Evolutionary conservation across 768 basidiomycete species (phyloP).

Genomic region (Psilocybe azurescens): DNA sequence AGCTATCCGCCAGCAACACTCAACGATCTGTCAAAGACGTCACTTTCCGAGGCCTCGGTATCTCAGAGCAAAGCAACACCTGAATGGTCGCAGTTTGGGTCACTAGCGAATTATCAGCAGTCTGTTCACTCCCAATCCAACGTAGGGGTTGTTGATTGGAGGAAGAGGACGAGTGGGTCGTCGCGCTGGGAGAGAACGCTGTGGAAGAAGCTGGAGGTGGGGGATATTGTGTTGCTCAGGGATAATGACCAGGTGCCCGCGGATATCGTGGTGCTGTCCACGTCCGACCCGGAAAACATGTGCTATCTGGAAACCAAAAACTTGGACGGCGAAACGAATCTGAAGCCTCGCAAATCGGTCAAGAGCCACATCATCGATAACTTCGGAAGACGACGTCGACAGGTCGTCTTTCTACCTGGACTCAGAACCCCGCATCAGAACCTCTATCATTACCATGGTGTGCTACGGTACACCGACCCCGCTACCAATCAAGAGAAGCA

Average conservation of each 20-base stretch:
- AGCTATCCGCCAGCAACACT: slow-evolving; percentile 61
- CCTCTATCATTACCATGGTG: slow-evolving; percentile 88
- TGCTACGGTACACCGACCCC: slow-evolving; percentile 74
- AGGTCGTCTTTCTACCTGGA: slow-evolving; percentile 88
- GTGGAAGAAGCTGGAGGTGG: slow-evolving; percentile 99
- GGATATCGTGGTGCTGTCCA: slow-evolving; percentile 91
- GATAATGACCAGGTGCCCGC: slow-evolving; percentile 98
- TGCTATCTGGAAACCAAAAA: slow-evolving; percentile 99
- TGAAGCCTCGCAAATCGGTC: slow-evolving; percentile 84
- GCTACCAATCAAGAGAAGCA: slow-evolving; percentile 55
- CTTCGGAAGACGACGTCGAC: slow-evolving; percentile 89
- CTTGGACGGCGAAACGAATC: slow-evolving; percentile 95
- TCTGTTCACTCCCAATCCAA: slow-evolving; percentile 61
- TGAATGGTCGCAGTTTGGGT: slow-evolving; percentile 43
- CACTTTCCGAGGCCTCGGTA: slow-evolving; percentile 39
- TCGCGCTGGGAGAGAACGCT: slow-evolving; percentile 94
- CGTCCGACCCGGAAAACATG: slow-evolving; percentile 88
- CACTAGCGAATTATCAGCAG: slow-evolving; percentile 58
- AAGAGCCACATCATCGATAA: slow-evolving; percentile 77
- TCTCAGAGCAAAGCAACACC: slow-evolving; percentile 33
- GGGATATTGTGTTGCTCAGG: slow-evolving; percentile 89
- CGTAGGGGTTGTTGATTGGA: slow-evolving; percentile 84
- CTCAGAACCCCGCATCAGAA: slow-evolving; percentile 95
- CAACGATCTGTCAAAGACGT: slow-evolving; percentile 38
- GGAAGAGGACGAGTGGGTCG: slow-evolving; percentile 66